phyloP scores from a whole-genome alignment of 257 asterid species.

The Fraxinus excelsior region DNA sequence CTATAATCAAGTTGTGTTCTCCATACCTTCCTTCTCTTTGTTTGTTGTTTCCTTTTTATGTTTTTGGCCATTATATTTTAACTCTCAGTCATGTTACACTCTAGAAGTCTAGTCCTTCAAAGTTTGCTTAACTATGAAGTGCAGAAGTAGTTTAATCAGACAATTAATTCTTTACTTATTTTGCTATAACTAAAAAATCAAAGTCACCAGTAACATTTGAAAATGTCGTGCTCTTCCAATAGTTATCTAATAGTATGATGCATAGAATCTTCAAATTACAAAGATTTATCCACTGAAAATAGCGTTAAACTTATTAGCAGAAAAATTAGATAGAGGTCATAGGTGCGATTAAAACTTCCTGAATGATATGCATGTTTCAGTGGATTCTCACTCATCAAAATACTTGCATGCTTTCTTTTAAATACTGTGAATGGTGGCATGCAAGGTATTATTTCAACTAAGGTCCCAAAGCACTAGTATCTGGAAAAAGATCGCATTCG shows the following conservation, averaged over 20 bases:
- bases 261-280: not conserved
- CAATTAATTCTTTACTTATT: too few species aligned
- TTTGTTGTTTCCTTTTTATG: not conserved
- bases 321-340: not conserved
- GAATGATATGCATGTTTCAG: not conserved
- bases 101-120: not conserved
- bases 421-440: not conserved
- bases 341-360: not conserved
- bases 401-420: not conserved
- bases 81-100: not conserved
- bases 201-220: not conserved
- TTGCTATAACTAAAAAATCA: not conserved
- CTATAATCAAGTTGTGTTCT: not conserved
- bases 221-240: not conserved
- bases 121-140: not conserved
- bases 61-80: too few species aligned
- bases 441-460: not conserved
- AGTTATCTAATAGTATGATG: not conserved
- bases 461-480: not conserved
- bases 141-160: not conserved
- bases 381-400: not conserved
- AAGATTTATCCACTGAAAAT: too few species aligned
- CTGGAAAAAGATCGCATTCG: not conserved
- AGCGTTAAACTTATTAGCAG: not conserved
- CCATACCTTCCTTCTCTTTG: not conserved